Evolutionary conservation across 495 filamentous ascomycete genomes (phyloP), one percentile per base, ranked within the genome.

Genomic region (Penicillium ucsense): DNA sequence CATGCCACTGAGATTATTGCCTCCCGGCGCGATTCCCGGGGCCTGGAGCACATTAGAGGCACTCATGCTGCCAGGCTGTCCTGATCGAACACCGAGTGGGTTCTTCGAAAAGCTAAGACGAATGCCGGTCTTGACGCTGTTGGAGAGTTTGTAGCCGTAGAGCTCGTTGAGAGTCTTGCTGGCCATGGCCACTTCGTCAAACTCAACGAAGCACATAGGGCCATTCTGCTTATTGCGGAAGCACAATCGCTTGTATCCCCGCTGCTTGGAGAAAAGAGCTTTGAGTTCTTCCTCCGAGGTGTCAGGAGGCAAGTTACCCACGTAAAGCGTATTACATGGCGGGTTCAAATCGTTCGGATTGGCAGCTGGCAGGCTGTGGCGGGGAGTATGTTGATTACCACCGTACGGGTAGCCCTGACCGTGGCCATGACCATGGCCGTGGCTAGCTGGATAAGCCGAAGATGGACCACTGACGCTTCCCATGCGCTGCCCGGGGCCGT

Each of bases 61-160:
- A 43, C 66, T 74, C 67, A 76, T 72, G 38, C 72, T 73, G 36
- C 74, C 75, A 3, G 77, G 72, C 49, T 89, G 86, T 20, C 82
- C 82, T 1, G 83, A 85, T 31, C 92, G 88, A 27, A 97, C 94
- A 29, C 94, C 92, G 6, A 98, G 76, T 3, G 92, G 92, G 56
- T 97, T 98, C 70, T 97, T 97, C 8, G 91, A 96, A 70, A 97
- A 98, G 61, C 88, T 94, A 35, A 98, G 79, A n/a, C 94, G 84
- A 57, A 98, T 96, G 36, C 92, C 92, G 36, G 92, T 94, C 61
- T 95, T 97, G 60, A 89, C 79, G 63, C 87, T 92, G 65, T 96
- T 97, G 59, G 88, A 88, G 37, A 98, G 77, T 27, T 79, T 81
- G 45, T 86, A 82, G 1, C 92, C 92, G 54, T 97, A 97, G 11